Evolutionary conservation across 129 eudicot genomes (phyloP).

Genomic region (Chrysanthemum seticuspe): DNA sequence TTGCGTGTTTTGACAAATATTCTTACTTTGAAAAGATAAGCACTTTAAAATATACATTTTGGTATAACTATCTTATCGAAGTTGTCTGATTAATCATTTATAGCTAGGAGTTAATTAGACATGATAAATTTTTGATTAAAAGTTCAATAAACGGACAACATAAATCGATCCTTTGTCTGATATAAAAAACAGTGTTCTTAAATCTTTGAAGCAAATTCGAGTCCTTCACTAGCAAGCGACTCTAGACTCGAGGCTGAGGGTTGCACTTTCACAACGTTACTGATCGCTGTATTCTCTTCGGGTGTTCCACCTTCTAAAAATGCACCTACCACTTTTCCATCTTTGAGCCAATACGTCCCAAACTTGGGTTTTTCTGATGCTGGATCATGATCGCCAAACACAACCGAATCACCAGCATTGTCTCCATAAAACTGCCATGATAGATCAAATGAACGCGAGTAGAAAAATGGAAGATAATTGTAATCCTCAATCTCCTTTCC

Average conservation of each 20-base stretch:
- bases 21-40: too few species aligned
- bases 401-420: constrained; percentile 54
- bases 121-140: too few species aligned
- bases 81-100: too few species aligned
- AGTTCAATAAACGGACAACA: too few species aligned
- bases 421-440: constrained; percentile 90
- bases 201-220: constrained; percentile 51
- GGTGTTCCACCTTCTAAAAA: constrained; percentile 72
- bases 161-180: neutral
- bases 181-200: constrained; percentile 8
- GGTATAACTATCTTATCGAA: too few species aligned
- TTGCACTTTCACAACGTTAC: constrained; percentile 58
- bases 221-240: constrained; percentile 55
- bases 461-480: constrained; percentile 49
- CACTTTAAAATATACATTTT: too few species aligned
- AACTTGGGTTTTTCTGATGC: constrained; percentile 59
- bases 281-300: constrained; percentile 71
- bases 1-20: too few species aligned
- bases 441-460: constrained; percentile 71
- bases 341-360: constrained; percentile 77
- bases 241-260: constrained; percentile 55
- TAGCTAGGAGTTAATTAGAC: too few species aligned
- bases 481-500: constrained; percentile 32
- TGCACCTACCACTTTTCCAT: constrained; percentile 65
- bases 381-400: constrained; percentile 53